Evolutionary conservation across 371 early-diverging fungal genomes (phyloP).

Genomic region (Circinella umbellata): DNA sequence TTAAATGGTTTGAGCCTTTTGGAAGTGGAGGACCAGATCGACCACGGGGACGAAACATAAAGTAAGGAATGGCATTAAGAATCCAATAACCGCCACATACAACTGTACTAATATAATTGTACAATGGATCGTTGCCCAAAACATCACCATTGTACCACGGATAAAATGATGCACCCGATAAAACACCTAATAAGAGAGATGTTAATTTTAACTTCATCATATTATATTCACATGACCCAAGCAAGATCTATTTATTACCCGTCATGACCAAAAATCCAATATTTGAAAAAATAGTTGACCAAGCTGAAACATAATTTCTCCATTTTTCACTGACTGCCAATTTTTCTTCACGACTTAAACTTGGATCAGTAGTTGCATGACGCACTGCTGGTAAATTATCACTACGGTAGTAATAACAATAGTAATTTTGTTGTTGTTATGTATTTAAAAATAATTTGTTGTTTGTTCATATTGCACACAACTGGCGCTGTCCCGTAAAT

Average conservation of each 20-base stretch:
- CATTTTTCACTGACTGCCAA: slow-evolving; percentile 34
- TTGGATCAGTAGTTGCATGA: slow-evolving; percentile 45
- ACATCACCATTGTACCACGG: slow-evolving; percentile 38
- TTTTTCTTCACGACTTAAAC: slow-evolving; percentile 29
- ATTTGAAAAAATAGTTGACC: slow-evolving; percentile 52
- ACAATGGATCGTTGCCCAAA: slow-evolving; percentile 47
- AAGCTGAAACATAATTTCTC: slow-evolving; percentile 55
- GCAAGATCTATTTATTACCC: slow-evolving; percentile 15
- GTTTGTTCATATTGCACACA: not conserved
- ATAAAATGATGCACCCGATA: slow-evolving; percentile 48
- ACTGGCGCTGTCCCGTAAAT: not conserved
- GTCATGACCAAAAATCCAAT: slow-evolving; percentile 53
- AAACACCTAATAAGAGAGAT: slow-evolving; percentile 14
- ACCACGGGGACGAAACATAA: slow-evolving; percentile 39
- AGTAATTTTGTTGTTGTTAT: too few relatives aligned
- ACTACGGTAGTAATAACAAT: slow-evolving; percentile 13
- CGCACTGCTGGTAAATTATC: slow-evolving; percentile 55
- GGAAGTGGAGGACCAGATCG: slow-evolving; percentile 49
- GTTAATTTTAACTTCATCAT: not conserved
- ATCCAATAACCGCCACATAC: slow-evolving; percentile 55
- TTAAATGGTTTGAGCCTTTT: slow-evolving; percentile 32
- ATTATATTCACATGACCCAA: not conserved
- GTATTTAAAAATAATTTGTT: too few relatives aligned
- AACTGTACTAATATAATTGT: slow-evolving; percentile 48
- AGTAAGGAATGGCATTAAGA: slow-evolving; percentile 51